Evolutionary conservation across 2,329 filamentous ascomycete genomes (phyloP), one percentile per base, ranked within the genome.

Genomic region (Periconia macrospinosa): DNA sequence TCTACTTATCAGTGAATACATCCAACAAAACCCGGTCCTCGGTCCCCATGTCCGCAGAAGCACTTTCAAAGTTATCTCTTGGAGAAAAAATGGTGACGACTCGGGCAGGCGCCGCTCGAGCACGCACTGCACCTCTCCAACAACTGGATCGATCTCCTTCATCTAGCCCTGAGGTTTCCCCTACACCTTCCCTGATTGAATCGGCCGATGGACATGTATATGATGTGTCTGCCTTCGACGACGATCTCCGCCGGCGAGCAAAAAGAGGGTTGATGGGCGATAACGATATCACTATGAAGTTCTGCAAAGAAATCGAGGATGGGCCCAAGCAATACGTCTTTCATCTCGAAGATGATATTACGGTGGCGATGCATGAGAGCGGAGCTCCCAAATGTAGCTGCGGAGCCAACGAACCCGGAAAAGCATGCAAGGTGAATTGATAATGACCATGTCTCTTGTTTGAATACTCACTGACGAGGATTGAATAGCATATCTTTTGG

Each of bases 401-500:
- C 48, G 70, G 70, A 18, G 67, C 66, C 15, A 71, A 71, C 47
- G 69, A 71, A 19, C 60, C 61, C 15, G 65, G 64, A 1, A 50
- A 63, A 14, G 71, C 70, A 13, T 75, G 72, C 55, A 74, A 72
- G 57, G 72, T 74, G 58, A 30, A 63, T 59, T 13, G 6, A 27
- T 27, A n/a, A 13, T 33, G 11, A 30, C 5, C 30, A 43, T 30
- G 14, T 8, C 15, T n/a, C 30, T 18, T n/a, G 2, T 2, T 40
- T 14, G 17, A 37, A 19, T 11, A 14, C 8, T 17, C 17, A 33
- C 49, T 53, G 17, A 54, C 53, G 3, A 30, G 30, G 19, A 15
- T n/a, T 27, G 11, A 30, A 37, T 14, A 75, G 72, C 72, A 75
- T 41, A 72, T 74, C 19, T 74, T 71, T 49, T 75, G 71, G 71